Base-by-base conservation (phyloP, 305 asterid genomes). In the Plantago coronopus region DNA sequence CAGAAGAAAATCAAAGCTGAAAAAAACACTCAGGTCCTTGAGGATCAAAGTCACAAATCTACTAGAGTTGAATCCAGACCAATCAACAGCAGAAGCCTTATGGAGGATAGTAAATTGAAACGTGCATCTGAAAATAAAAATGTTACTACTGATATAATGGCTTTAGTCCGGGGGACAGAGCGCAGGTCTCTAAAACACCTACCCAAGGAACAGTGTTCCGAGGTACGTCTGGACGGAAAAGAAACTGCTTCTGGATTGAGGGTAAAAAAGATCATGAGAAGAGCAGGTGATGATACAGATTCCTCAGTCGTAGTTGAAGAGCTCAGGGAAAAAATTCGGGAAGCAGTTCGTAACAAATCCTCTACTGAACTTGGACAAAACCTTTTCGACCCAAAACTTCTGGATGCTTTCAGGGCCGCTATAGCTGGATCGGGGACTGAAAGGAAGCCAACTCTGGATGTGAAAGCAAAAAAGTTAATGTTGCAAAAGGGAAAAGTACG, bases 401-500 rank as follows among this genome's bases (percentile, higher is more conserved):
- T 93, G 66, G 88, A 86, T 78, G 99, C 99, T 76, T 93, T 93
- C 69, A 81, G 99, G 59, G 84, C 94, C 67, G 94, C 87, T 72
- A 79, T 93, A 76, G 82, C 99, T 54, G 96, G 85, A 70, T 59
- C 86, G 46, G 79, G 69, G 61, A 72, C 87, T 68, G 95, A 89
- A 66, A 74, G 74, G 83, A 87, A 75, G 73, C 78, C 78, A 13
- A 65, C 77, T 68, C 48, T 89, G 64, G 90, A 87, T 71, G 66
- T 81, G 73, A 87, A 78, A 75, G 97, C 96, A 63, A 89, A 93
- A 74, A 81, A 76, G 77, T 68, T 89, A 58, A 66, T 85, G 71
- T 75, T 93, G 76, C 96, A 89, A 71, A 93, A 89, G 76, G 99
- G 99, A 27, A 93, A 87, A 76, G 79, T 89, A 49, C 97, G 99